Evolutionary conservation across 345 rosid species (phyloP), one percentile per base, ranked within the genome.

Genomic region (Microthlaspi erraticum): DNA sequence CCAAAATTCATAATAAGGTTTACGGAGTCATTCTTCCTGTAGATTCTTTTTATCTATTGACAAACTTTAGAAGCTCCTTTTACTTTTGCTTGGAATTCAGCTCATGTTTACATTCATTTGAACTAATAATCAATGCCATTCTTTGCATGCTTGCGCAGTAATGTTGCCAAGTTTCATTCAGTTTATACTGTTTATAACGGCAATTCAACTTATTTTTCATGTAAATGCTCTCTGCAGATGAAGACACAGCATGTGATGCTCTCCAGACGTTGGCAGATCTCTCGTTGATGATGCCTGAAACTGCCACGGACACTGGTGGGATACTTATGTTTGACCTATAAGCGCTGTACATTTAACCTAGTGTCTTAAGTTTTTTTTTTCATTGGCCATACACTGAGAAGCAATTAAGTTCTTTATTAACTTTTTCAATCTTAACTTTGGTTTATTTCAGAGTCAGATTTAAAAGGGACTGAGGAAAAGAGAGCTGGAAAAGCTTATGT

Each of bases 251-350:
- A 60, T 87, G 86, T 50, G 92, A 87, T 80, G 96, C 96, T 60
- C 83, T 89, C 75, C 87, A 89, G 81, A 84, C 92, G 20, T 73
- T 86, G 45, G 93, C 91, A 46, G 89, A 88, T 81, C 60, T 90
- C 48, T 88, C 91, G 58, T 78, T 90, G 81, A 82, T 85, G 90
- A 78, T 83, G 84, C 90, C 94, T 59, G 88, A 86, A 64, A 77
- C 84, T 76, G 79, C 86, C 41, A 75, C 81, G 3, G 91, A 88
- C 51, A 85, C 85, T 26, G 88, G 95, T 88, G 75, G 62, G 86
- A 64, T 62, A 66, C 74, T 32, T 51, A 59, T 67, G 63, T 77
- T 56, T 67, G 62, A 31, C 16, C 54, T 44, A 49, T 52, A 44
- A 52, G 14, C 53, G 33, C 18, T 49, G 39, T 63, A 46, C 66